phyloP scores from a whole-genome alignment of 768 basidiomycete species.

The Tubosaeta sp. region DNA sequence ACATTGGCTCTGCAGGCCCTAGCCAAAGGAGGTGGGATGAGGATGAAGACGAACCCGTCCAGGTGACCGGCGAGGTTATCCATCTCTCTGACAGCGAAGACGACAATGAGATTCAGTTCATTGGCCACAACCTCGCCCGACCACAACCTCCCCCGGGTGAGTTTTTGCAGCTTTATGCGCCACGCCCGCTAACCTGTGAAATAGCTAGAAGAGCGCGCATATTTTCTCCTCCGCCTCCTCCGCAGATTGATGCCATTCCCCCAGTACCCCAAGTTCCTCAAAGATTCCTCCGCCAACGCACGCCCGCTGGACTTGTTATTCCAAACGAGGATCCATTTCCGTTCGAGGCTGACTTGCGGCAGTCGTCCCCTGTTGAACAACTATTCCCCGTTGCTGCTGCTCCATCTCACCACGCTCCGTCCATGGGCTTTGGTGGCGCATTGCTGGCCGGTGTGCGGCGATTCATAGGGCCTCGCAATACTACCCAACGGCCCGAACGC shows the following conservation, averaged over 20 bases:
- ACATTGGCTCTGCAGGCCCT: constrained; percentile 21
- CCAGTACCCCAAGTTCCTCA: constrained; percentile 52
- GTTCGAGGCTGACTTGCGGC: constrained; percentile 40
- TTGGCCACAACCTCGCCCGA: constrained; percentile 23
- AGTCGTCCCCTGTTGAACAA: constrained; percentile 16
- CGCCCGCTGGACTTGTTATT: constrained; percentile 42
- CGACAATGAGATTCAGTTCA: constrained; percentile 28
- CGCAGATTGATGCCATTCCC: constrained; percentile 38
- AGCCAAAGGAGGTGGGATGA: constrained; percentile 24
- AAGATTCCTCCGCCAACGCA: constrained; percentile 36
- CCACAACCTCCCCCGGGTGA: constrained; percentile 16
- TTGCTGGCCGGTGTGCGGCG: constrained; percentile 43
- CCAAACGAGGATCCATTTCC: constrained; percentile 49
- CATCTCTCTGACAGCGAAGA: constrained; percentile 41
- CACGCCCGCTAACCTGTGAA: not conserved
- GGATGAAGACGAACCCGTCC: constrained; percentile 18
- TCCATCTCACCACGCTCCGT: constrained; percentile 53
- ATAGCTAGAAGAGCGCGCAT: constrained; percentile 25
- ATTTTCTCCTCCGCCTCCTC: constrained; percentile 49
- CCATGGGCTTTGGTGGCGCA: constrained; percentile 65
- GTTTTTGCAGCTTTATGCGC: not conserved
- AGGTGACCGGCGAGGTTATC: constrained; percentile 25
- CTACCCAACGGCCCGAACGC: constrained; percentile 11
- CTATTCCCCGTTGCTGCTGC: constrained; percentile 36
- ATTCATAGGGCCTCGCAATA: constrained; percentile 14